Conservation (phyloP, 2,329 filamentous ascomycete genomes). For the Aspergillus luchuensis region DNA sequence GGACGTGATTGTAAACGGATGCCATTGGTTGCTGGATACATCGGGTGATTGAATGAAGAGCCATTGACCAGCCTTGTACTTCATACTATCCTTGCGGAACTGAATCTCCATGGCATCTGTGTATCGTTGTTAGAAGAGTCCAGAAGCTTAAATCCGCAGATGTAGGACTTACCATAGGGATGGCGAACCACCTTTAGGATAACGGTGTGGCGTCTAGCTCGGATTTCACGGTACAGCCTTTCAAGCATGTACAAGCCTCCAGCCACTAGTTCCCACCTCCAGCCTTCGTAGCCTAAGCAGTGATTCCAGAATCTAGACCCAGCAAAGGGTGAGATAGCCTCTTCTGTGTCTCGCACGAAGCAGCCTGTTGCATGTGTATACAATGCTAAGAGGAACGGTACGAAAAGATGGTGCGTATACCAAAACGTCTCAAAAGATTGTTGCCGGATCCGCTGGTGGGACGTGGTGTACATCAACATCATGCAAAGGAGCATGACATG, state of each 20-base stretch:
- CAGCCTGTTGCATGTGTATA: slow-evolving; percentile 96
- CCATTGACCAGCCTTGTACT: slow-evolving; percentile 98
- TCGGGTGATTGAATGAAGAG: slow-evolving; percentile 92
- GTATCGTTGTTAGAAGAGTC: slow-evolving; percentile 28
- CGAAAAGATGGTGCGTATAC: slow-evolving; percentile 99
- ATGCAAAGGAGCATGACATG: slow-evolving; percentile 99
- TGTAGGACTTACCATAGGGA: slow-evolving; percentile 71
- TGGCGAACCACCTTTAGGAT: slow-evolving; percentile 94
- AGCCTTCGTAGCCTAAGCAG: slow-evolving; percentile 92
- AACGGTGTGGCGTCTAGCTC: slow-evolving; percentile 77
- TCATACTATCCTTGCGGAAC: slow-evolving; percentile 94
- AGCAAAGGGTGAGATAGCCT: slow-evolving; percentile 80
- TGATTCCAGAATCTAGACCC: slow-evolving; percentile 82
- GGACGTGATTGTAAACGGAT: slow-evolving; percentile 98
- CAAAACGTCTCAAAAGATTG: slow-evolving; percentile 98
- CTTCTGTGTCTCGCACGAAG: slow-evolving; percentile 82
- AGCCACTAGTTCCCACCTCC: slow-evolving; percentile 92
- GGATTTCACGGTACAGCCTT: slow-evolving; percentile 87
- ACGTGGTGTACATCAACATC: slow-evolving; percentile 96
- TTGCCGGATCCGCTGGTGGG: slow-evolving; percentile 89
- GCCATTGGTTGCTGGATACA: slow-evolving; percentile 90
- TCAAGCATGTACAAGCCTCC: slow-evolving; percentile 85
- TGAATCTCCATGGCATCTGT: slow-evolving; percentile 93
- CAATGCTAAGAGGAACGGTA: slow-evolving; percentile 88
- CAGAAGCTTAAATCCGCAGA: no score